Base-by-base conservation (phyloP, 129 eudicot genomes). In the Oenanthe sinensis region DNA sequence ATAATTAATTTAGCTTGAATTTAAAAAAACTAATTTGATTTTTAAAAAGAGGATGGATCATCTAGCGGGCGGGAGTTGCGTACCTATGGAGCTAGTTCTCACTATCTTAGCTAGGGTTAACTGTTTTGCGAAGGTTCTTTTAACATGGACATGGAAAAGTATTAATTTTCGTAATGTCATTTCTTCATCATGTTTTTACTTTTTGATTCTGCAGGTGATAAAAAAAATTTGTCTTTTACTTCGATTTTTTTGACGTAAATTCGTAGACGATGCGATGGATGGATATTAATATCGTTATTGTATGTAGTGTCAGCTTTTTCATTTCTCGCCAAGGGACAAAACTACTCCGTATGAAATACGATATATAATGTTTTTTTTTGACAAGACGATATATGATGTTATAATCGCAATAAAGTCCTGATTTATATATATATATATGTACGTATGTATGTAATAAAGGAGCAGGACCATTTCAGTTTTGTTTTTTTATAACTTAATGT, bases 391-490 rank as follows among this genome's bases (percentile, higher is more conserved):
- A 33, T 33, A 33, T 33, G 36, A 1, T 58, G 33, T n/a, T 9
- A 24, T 24, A 60, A 60, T 60, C 33, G 33, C 14, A 60, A 0
- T 60, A 60, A n/a, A 60, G 33, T 60, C 15, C 68, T 60, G 77
- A 12, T 11, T 74, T 19, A 40, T 33, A n/a, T 10, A 20, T 22
- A 10, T n/a, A 9, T 60, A n/a, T n/a, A 60, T 12, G 15, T n/a
- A 60, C 4, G 15, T 60, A 0, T 58, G 16, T 46, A 9, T 60
- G 68, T 60, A 60, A 8, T 60, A n/a, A 60, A n/a, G 68, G 36
- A n/a, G 68, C 68, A 60, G 68, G 68, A 60, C 68, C 68, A 60
- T 60, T 12, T n/a, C 68, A 60, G 68, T n/a, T 60, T 60, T 60
- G 68, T 60, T 60, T 60, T 60, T 60, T 60, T 28, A 60, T 60